Base-by-base conservation (phyloP, 2,329 filamentous ascomycete species). In the Diaporthe capsici region DNA sequence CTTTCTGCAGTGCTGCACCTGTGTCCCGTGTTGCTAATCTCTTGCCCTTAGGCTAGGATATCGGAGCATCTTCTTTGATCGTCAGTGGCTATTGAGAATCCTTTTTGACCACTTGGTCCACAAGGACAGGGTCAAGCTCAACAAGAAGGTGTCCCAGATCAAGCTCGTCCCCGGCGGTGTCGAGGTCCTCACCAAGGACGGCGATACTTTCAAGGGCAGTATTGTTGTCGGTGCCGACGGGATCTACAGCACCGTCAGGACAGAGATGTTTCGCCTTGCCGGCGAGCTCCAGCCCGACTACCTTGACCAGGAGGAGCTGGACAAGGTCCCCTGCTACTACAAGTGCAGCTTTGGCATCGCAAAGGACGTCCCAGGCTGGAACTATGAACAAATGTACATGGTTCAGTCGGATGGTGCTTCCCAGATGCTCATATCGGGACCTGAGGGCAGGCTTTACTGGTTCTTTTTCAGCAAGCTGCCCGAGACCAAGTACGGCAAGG, bases 41-140 rank as follows among this genome's bases (percentile, higher is more conserved):
- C 15, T 25, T 53, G 31, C 22, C 63, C 31, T 42, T 12, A 75
- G 82, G 12, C 79, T 82, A 34, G 82, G 82, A 17, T 86, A 85
- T 74, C 78, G 78, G 0, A 71, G 79, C 0, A 75, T 80, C 0
- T 85, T 86, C 49, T 77, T 86, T 4, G 84, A 86, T 71, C 80
- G 85, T 0, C 82, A 85, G 31, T 75, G 77, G 70, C 73, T 86
- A 0, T 70, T 87, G 0, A 76, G 82, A 58, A 74, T 81, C 0
- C 73, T 87, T 0, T 84, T 84, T 63, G 76, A 83, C 4, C 79
- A 83, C 0, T 71, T 86, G 0, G 25, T 79, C 34, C 74, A 84
- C 57, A 86, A 84, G 55, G 78, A 81, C 2, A 82, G 81, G 17
- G 76, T 86, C 4, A 58, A 81, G 4, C 79, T 80, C 0, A 80